Percentiles rank a stretch among this genome's conserved stretches.
These are phyloP conservation scores for Nicotiana otophora DNA, from an alignment of 257 asterid species.

Conservation along the genomic window DNA sequence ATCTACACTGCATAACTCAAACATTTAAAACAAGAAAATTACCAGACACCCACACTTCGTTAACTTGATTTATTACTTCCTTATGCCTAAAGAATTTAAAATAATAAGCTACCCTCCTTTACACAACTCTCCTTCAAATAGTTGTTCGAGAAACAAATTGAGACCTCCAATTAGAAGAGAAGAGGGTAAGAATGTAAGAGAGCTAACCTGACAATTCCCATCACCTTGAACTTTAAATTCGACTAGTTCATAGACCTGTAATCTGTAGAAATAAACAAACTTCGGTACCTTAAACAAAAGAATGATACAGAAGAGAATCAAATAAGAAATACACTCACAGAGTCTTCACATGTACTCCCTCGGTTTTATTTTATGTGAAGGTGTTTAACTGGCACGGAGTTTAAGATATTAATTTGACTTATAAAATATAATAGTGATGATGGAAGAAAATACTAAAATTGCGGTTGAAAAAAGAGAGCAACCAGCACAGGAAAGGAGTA, in stretches of 20 bases:
- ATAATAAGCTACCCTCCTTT: background rate
- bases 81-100: background rate
- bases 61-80: background rate
- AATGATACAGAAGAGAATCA: background rate
- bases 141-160: background rate
- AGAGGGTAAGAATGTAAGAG: background rate
- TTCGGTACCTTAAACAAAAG: conserved; percentile 4
- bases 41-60: background rate
- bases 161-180: background rate
- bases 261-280: conserved; percentile 41
- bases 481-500: background rate
- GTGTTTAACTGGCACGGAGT: background rate
- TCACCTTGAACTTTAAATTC: conserved; percentile 92
- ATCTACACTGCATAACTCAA: background rate
- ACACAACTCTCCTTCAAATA: background rate
- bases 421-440: background rate
- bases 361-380: background rate
- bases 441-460: background rate
- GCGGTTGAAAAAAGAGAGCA: background rate
- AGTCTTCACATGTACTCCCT: background rate
- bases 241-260: conserved; percentile 73
- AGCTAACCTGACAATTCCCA: conserved; percentile 92
- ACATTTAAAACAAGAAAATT: background rate
- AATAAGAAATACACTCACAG: background rate
- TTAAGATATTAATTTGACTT: background rate